These are phyloP conservation scores for Suillus decipiens DNA, from an alignment of 768 basidiomycete species.

Conservation along the genomic window DNA sequence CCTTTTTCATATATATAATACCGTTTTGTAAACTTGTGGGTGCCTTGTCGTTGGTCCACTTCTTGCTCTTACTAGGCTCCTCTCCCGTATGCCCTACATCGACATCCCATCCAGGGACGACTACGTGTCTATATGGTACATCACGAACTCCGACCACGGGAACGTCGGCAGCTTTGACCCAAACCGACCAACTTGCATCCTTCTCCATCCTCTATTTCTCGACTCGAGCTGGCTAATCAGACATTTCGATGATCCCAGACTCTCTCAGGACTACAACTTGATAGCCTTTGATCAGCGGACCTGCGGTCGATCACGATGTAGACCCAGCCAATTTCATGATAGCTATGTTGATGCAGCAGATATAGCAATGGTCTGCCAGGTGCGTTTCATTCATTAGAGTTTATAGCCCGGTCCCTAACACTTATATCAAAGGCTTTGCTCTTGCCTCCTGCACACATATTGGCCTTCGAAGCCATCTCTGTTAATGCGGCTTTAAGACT, in stretches of 20 bases:
- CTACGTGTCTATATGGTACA: constrained; percentile 73
- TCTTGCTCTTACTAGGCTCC: not conserved
- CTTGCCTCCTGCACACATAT: constrained; percentile 68
- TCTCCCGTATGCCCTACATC: constrained; percentile 61
- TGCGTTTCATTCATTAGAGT: constrained; percentile 28
- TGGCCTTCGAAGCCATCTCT: constrained; percentile 65
- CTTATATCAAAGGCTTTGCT: constrained; percentile 48
- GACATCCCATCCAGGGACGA: constrained; percentile 63
- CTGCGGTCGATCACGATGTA: constrained; percentile 56
- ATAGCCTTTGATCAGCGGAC: constrained; percentile 76
- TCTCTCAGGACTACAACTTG: constrained; percentile 61
- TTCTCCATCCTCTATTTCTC: constrained; percentile 69
- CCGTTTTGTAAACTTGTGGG: constrained; percentile 10
- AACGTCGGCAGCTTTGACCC: constrained; percentile 71
- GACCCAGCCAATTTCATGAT: constrained; percentile 61
- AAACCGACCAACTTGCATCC: constrained; percentile 62
- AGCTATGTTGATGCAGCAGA: constrained; percentile 82
- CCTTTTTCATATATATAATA: constrained; percentile 22
- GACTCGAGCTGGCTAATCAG: constrained; percentile 68
- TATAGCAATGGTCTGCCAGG: constrained; percentile 65
- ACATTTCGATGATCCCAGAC: constrained; percentile 67
- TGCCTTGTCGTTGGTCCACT: constrained; percentile 1
- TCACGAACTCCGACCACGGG: constrained; percentile 57
- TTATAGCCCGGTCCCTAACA: not conserved
- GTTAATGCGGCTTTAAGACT: constrained; percentile 63